Conservation (phyloP, 495 filamentous ascomycete species). For the Tirmania nivea region DNA sequence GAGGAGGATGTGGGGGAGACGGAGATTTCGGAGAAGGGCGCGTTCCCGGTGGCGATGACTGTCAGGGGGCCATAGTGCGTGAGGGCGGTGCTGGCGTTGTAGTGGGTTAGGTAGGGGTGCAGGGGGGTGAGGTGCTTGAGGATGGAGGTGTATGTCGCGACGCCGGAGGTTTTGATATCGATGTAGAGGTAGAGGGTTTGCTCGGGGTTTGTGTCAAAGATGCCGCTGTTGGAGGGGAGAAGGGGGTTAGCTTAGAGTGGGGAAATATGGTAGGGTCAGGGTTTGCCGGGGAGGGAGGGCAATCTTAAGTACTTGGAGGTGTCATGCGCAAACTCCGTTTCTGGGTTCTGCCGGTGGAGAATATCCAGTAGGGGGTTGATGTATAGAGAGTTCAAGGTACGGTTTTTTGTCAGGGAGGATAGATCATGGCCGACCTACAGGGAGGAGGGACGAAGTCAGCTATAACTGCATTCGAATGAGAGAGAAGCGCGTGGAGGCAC, state of each 20-base stretch:
- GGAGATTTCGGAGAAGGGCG: constrained; percentile 38
- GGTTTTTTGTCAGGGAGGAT: constrained; percentile 28
- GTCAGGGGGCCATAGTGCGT: constrained; percentile 39
- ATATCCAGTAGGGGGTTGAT: constrained; percentile 38
- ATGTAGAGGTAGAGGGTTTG: constrained; percentile 50
- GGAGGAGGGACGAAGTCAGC: not conserved
- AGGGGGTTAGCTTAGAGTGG: not conserved
- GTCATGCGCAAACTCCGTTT: constrained; percentile 24
- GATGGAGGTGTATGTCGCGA: constrained; percentile 32
- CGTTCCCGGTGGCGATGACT: constrained; percentile 58
- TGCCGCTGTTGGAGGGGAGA: constrained; percentile 24
- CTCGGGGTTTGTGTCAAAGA: constrained; percentile 36
- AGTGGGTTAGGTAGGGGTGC: constrained; percentile 37
- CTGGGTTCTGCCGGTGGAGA: constrained; percentile 32
- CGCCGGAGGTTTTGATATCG: constrained; percentile 41
- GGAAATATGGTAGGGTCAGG: not conserved
- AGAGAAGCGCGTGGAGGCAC: not conserved
- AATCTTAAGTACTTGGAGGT: constrained; percentile 2
- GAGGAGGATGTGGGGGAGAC: constrained; percentile 14
- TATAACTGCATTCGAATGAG: too few relatives aligned
- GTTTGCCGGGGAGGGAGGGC: not conserved
- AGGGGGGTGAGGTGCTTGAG: constrained; percentile 42
- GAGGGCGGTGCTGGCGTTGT: constrained; percentile 23
- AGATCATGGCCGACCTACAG: constrained; percentile 35
- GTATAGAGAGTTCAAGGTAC: constrained; percentile 42